Conservation (phyloP, 2,329 filamentous ascomycete species). For the Neurospora crassa region DNA sequence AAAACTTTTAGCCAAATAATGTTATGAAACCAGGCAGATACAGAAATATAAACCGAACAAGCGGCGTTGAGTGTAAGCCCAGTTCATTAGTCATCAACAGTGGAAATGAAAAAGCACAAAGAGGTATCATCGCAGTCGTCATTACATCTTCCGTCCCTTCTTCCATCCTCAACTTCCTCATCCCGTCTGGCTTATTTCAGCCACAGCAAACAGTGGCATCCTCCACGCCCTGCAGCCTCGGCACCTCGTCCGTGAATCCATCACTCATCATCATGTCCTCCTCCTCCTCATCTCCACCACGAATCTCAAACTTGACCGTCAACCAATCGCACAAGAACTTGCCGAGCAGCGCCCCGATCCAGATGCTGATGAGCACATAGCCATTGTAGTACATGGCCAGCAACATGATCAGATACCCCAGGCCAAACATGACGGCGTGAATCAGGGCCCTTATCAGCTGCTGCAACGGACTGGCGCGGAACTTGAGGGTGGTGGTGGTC, state of each 20-base stretch:
- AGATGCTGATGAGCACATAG: slow-evolving; percentile 33
- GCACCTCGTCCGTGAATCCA: slow-evolving; percentile 31
- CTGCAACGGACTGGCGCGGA: slow-evolving; percentile 30
- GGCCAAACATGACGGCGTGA: slow-evolving; percentile 30
- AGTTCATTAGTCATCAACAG: neutral
- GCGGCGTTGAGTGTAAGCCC: neutral
- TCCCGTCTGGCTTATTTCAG: slow-evolving; percentile 11
- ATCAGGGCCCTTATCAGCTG: slow-evolving; percentile 30
- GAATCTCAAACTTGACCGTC: slow-evolving; percentile 31
- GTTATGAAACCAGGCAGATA: neutral
- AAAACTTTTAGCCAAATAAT: neutral
- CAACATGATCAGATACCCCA: slow-evolving; percentile 36
- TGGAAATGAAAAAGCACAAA: neutral
- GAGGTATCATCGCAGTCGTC: neutral
- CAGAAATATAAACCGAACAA: neutral
- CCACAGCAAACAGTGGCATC: slow-evolving; percentile 33
- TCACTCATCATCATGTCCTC: slow-evolving; percentile 14
- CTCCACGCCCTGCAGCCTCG: slow-evolving; percentile 16
- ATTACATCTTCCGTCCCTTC: neutral
- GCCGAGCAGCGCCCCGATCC: slow-evolving; percentile 39
- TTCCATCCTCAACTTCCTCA: neutral
- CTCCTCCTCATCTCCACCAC: slow-evolving; percentile 13
- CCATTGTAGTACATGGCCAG: slow-evolving; percentile 38
- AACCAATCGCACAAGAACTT: slow-evolving; percentile 48
- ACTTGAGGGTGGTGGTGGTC: slow-evolving; percentile 16